Conservation (phyloP, 2,329 filamentous ascomycete genomes). For the Hypomyces rosellus region DNA sequence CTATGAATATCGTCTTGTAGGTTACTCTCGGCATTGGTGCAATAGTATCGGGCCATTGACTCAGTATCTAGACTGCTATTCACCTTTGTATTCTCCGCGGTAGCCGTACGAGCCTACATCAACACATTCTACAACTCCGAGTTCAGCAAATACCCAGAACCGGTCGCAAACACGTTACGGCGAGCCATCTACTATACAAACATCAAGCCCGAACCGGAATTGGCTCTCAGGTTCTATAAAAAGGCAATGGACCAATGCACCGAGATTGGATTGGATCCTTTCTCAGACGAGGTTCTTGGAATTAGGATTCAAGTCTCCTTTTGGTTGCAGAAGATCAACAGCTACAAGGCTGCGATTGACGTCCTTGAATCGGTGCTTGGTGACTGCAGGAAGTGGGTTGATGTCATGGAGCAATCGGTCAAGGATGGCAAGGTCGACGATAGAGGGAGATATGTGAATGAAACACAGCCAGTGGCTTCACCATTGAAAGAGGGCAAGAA, state of each 20-base stretch:
- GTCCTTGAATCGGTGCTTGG: slow-evolving; percentile 69
- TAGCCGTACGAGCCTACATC: slow-evolving; percentile 40
- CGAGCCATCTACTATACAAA: slow-evolving; percentile 84
- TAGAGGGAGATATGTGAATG: slow-evolving; percentile 27
- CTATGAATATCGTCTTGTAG: slow-evolving; percentile 27
- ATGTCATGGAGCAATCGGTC: slow-evolving; percentile 44
- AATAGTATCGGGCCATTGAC: not conserved
- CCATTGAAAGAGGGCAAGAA: not conserved
- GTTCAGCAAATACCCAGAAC: slow-evolving; percentile 57
- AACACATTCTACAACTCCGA: slow-evolving; percentile 49
- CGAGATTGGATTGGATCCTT: slow-evolving; percentile 74
- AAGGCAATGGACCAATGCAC: slow-evolving; percentile 68
- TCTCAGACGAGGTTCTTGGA: slow-evolving; percentile 84
- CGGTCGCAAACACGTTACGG: slow-evolving; percentile 71
- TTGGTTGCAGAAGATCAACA: slow-evolving; percentile 71
- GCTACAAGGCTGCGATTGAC: slow-evolving; percentile 63
- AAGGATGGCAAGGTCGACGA: slow-evolving; percentile 41
- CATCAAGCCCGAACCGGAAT: slow-evolving; percentile 63
- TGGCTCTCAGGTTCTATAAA: slow-evolving; percentile 78
- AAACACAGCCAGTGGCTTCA: not conserved
- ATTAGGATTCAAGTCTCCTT: slow-evolving; percentile 76
- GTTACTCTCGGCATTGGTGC: slow-evolving; percentile 4
- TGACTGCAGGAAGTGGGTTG: slow-evolving; percentile 61
- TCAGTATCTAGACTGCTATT: slow-evolving; percentile 21
- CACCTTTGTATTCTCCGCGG: slow-evolving; percentile 23